Percentiles rank a stretch among this genome's conserved stretches.
Conservation (phyloP, 352 stramenopile genomes). For the Saprolegnia diclina region DNA sequence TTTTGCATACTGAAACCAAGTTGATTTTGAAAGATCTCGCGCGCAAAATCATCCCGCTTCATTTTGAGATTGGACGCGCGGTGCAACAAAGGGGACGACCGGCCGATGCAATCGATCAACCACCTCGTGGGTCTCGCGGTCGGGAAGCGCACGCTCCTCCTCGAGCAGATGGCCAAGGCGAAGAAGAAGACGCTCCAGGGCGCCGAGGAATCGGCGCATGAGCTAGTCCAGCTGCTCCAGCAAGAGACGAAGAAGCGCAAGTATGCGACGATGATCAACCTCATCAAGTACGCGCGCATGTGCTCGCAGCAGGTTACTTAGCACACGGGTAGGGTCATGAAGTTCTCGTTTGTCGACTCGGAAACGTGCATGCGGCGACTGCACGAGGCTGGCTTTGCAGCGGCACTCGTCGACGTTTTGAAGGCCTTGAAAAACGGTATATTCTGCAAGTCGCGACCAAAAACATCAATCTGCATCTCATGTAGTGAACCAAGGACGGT, state of each 20-base stretch:
- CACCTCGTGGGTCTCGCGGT: conserved; percentile 14
- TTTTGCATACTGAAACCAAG: conserved; percentile 6
- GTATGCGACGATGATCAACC: conserved; percentile 8
- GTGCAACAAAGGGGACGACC: neutral
- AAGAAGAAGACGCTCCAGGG: conserved; percentile 10
- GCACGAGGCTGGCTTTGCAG: conserved; percentile 2
- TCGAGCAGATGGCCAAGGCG: conserved; percentile 16
- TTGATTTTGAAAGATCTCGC: conserved; percentile 2
- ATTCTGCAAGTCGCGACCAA: neutral
- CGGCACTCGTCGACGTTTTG: conserved; percentile 6
- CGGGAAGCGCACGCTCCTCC: conserved; percentile 12
- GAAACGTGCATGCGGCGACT: conserved; percentile 21
- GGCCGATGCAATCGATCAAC: conserved; percentile 7
- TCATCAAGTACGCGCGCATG: conserved; percentile 3
- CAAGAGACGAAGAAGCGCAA: conserved; percentile 24
- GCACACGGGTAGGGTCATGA: conserved; percentile 19
- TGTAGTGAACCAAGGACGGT: conserved; percentile 3
- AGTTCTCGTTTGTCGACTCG: conserved; percentile 25
- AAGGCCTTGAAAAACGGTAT: conserved; percentile 13
- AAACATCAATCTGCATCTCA: neutral
- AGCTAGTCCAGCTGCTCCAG: conserved; percentile 9
- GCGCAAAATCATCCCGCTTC: neutral
- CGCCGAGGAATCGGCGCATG: neutral
- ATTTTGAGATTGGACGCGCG: neutral
- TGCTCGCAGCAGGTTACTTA: neutral